A percentile compares a stretch with the other conserved stretches of the same genome.
These are phyloP conservation scores for Penicillium sp. DNA, from an alignment of 2,329 filamentous ascomycete genomes.

Conservation along the genomic window DNA sequence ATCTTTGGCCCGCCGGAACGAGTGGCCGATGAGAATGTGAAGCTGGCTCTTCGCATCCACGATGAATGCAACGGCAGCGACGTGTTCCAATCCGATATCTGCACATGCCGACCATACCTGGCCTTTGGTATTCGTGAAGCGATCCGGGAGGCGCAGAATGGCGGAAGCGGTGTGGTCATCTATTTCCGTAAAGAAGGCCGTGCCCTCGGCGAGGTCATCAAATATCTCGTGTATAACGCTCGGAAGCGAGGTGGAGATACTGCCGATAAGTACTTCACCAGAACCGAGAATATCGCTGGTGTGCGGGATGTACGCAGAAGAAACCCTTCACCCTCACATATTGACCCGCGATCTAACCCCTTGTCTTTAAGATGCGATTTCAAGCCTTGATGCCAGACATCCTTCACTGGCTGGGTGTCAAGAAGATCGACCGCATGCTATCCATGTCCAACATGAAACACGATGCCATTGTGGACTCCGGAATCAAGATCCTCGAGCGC, in stretches of 20 bases:
- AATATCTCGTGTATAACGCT: slow-evolving; percentile 69
- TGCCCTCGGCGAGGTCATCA: slow-evolving; percentile 92
- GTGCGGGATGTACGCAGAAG: slow-evolving; percentile 66
- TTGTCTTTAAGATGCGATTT: slow-evolving; percentile 77
- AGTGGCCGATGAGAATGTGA: slow-evolving; percentile 82
- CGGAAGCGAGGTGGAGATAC: slow-evolving; percentile 46
- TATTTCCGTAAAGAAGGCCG: slow-evolving; percentile 98
- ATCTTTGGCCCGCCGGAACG: slow-evolving; percentile 94
- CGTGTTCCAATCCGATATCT: slow-evolving; percentile 97
- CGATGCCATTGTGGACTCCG: slow-evolving; percentile 54
- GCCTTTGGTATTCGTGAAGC: slow-evolving; percentile 98
- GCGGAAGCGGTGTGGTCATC: slow-evolving; percentile 91
- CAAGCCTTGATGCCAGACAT: slow-evolving; percentile 98
- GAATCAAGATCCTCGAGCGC: slow-evolving; percentile 77
- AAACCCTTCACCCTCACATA: slow-evolving; percentile 29
- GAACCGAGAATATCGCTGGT: slow-evolving; percentile 97
- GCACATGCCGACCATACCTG: slow-evolving; percentile 87
- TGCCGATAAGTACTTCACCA: slow-evolving; percentile 72
- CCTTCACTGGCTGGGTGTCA: slow-evolving; percentile 96
- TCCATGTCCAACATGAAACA: slow-evolving; percentile 86
- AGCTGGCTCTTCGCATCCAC: slow-evolving; percentile 81
- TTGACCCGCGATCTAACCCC: slow-evolving; percentile 13
- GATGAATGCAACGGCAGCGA: slow-evolving; percentile 94
- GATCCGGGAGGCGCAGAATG: slow-evolving; percentile 93
- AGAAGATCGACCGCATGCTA: slow-evolving; percentile 97